Evolutionary conservation across 2,329 filamentous ascomycete species (phyloP).

Genomic region (Scedosporium minutisporum): DNA sequence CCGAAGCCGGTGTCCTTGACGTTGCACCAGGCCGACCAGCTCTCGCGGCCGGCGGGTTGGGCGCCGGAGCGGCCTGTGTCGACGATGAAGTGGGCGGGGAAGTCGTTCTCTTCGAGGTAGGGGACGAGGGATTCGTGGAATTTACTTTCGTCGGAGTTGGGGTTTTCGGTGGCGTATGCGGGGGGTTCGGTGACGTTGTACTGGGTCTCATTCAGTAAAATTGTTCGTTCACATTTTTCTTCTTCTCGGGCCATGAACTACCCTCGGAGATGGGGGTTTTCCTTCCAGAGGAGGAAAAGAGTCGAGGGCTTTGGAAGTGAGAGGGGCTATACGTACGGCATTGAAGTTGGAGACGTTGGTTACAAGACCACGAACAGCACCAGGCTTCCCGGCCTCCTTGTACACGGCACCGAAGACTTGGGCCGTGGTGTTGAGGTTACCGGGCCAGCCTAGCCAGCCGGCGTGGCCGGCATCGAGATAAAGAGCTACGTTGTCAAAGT

Average conservation of each 20-base stretch:
- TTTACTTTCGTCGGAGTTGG: slow-evolving; percentile 42
- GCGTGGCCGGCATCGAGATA: slow-evolving; percentile 49
- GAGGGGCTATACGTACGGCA: slow-evolving; percentile 13
- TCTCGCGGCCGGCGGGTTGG: slow-evolving; percentile 50
- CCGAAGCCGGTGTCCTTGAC: slow-evolving; percentile 55
- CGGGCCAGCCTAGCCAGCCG: slow-evolving; percentile 49
- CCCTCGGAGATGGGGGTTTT: too few relatives aligned
- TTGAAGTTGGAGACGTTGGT: slow-evolving; percentile 55
- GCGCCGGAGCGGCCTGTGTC: slow-evolving; percentile 37
- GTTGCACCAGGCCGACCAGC: slow-evolving; percentile 63
- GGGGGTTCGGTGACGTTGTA: slow-evolving; percentile 32
- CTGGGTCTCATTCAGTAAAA: background rate
- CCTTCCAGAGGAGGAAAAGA: too few relatives aligned
- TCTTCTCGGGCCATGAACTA: too few relatives aligned
- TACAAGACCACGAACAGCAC: slow-evolving; percentile 41
- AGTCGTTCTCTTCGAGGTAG: slow-evolving; percentile 41
- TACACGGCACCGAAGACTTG: slow-evolving; percentile 36
- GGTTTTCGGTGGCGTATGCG: slow-evolving; percentile 34
- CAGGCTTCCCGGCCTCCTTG: slow-evolving; percentile 38
- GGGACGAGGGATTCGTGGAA: slow-evolving; percentile 57
- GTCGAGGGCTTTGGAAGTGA: background rate
- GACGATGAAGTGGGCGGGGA: slow-evolving; percentile 30
- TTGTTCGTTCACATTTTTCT: too few relatives aligned
- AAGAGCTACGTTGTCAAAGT: slow-evolving; percentile 47
- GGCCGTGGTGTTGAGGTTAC: slow-evolving; percentile 40